Base-by-base conservation (phyloP, 2,329 filamentous ascomycete species). In the Didymella pinodella region DNA sequence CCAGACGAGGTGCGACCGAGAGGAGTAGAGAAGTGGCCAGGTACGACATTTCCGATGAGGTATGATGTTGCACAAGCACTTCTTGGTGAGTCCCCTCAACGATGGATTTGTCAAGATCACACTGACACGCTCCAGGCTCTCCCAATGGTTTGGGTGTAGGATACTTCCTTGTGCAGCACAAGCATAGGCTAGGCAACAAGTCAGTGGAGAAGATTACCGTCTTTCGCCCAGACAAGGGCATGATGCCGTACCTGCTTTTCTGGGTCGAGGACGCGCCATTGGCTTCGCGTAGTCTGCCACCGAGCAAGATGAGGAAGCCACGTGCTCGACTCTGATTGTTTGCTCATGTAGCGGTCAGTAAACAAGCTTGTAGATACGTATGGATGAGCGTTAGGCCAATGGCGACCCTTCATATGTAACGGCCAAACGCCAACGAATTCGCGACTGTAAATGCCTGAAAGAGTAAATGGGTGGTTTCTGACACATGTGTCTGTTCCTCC, bases 101-200 rank as follows among this genome's bases (percentile, higher is more conserved):
- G 7, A 12, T 8, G 2, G 20, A n/a, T 7, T 28, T 28, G n/a
- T 7, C 7, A 2, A 14, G 22, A 4, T 12, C 5, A 4, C 5
- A 40, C 28, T 52, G 54, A 52, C 14, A 45, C 18, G 22, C 10
- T 6, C 0, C 14, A 62, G 61, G 63, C 16, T 62, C 61, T 7
- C 56, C 56, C 3, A 62, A 64, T 14, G 63, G 61, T 0, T 22
- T 56, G 7, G 61, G 43, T 2, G 51, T 57, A 11, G 59, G 57
- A 10, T 64, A 57, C 38, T 66, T 64, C n/a, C 40, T 66, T 2
- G 55, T 54, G 2, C 62, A 66, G 18, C 64, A 66, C 20, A 63
- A 63, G 31, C 29, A 36, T 14, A 36, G 54, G 10, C 34, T 64
- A 11, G 62, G 57, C 2, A 50, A 57, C 5, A 63, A 63, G 44